Evolutionary conservation across 352 stramenopile species (phyloP).

Genomic region (Phytophthora palmivora): DNA sequence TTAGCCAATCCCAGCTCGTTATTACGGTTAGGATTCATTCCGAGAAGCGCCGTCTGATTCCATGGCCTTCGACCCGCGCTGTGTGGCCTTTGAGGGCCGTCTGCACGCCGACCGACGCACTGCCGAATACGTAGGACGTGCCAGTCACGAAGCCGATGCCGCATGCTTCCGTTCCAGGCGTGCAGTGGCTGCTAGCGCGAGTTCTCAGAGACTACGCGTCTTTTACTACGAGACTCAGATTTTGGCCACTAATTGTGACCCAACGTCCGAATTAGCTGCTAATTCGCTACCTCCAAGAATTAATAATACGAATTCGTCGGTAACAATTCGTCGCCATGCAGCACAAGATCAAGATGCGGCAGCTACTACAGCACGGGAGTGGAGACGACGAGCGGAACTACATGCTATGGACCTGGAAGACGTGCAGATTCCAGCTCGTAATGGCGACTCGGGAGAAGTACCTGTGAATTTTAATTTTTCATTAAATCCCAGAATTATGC

Average conservation of each 20-base stretch:
- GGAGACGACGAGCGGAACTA: slow-evolving; percentile 20
- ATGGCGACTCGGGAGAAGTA: not conserved
- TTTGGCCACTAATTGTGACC: slow-evolving; percentile 39
- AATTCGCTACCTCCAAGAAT: slow-evolving; percentile 25
- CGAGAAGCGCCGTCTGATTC: slow-evolving; percentile 16
- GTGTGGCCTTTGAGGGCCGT: slow-evolving; percentile 52
- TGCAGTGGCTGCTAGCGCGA: slow-evolving; percentile 24
- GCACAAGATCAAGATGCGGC: slow-evolving; percentile 12
- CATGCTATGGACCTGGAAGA: slow-evolving; percentile 37
- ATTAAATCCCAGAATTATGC: slow-evolving; percentile 43
- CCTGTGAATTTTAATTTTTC: slow-evolving; percentile 54
- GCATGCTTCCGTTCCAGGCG: slow-evolving; percentile 51
- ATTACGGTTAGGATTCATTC: too few species aligned
- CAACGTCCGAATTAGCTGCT: slow-evolving; percentile 30
- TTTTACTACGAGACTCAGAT: slow-evolving; percentile 71
- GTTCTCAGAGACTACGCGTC: slow-evolving; percentile 28
- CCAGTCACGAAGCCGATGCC: slow-evolving; percentile 56
- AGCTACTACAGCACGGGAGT: slow-evolving; percentile 11
- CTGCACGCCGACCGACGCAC: slow-evolving; percentile 67
- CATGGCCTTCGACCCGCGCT: slow-evolving; percentile 46
- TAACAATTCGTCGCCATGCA: slow-evolving; percentile 3
- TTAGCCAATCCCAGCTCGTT: slow-evolving; percentile 20
- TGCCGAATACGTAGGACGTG: slow-evolving; percentile 63
- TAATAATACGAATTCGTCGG: slow-evolving; percentile 17
- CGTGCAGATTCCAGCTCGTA: slow-evolving; percentile 16